Evolutionary conservation across 2,329 filamentous ascomycete species (phyloP).

Genomic region (Xylariaceae sp.): DNA sequence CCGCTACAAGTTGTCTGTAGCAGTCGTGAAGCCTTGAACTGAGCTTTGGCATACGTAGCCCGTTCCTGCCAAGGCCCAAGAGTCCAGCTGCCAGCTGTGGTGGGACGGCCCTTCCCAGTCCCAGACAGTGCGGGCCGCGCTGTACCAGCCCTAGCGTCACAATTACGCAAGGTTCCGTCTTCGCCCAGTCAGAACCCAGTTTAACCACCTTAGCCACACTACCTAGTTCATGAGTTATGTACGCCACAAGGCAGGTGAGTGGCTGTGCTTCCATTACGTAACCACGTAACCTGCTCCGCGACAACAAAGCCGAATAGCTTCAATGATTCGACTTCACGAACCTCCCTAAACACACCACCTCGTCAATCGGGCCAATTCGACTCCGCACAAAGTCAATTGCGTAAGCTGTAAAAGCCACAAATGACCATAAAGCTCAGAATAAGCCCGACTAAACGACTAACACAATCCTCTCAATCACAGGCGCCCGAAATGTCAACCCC

Average conservation of each 20-base stretch:
- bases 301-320: slow-evolving; percentile 4
- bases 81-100: not conserved
- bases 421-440: not conserved
- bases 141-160: too few species aligned
- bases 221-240: not conserved
- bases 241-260: not conserved
- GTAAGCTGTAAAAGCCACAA: slow-evolving; percentile 18
- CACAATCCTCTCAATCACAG: not conserved
- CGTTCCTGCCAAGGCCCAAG: slow-evolving; percentile 31
- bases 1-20: not conserved
- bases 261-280: not conserved
- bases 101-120: not conserved
- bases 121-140: too few species aligned
- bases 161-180: not conserved
- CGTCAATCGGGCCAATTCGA: slow-evolving; percentile 13
- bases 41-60: slow-evolving; percentile 32
- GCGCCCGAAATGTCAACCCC: slow-evolving; percentile 49
- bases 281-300: not conserved
- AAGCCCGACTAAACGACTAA: not conserved
- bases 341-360: not conserved
- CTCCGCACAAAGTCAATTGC: slow-evolving; percentile 33
- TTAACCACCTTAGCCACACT: too few species aligned
- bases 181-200: not conserved
- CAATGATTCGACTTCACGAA: not conserved
- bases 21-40: slow-evolving; percentile 11